These are phyloP conservation scores for Bullera alba DNA, from an alignment of 768 basidiomycete genomes.

Conservation along the genomic window DNA sequence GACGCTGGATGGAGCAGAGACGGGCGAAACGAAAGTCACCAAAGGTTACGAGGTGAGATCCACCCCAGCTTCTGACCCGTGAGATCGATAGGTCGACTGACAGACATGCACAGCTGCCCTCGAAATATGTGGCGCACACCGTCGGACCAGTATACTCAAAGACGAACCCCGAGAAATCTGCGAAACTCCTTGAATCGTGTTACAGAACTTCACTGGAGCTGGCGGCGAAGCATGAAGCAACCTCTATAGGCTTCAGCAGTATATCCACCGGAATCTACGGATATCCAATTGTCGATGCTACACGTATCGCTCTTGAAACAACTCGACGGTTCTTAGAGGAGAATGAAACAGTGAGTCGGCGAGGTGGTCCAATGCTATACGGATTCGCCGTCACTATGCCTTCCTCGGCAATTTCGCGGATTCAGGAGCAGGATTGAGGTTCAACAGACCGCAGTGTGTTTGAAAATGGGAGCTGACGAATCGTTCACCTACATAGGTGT, in stretches of 20 bases:
- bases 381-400: neutral
- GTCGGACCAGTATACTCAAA: conserved; percentile 45
- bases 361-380: neutral
- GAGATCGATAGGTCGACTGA: neutral
- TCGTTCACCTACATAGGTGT: conserved; percentile 21
- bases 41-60: conserved; percentile 39
- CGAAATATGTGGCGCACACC: conserved; percentile 44
- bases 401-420: too few relatives aligned
- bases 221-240: conserved; percentile 28
- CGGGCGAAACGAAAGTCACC: conserved; percentile 47
- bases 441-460: too few relatives aligned
- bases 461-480: neutral
- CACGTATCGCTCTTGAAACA: conserved; percentile 40
- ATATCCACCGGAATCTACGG: conserved; percentile 47
- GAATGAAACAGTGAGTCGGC: conserved; percentile 14
- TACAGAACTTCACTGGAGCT: conserved; percentile 39
- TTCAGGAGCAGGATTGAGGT: neutral
- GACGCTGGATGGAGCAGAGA: conserved; percentile 44
- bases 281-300: conserved; percentile 45
- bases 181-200: conserved; percentile 33
- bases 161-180: conserved; percentile 13
- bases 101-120: conserved; percentile 41
- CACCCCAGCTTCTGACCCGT: neutral
- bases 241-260: conserved; percentile 42
- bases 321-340: conserved; percentile 30